Evolutionary conservation across 371 early-diverging fungal genomes (phyloP), one percentile per base, ranked within the genome.

Genomic region (Mortierella sp.): DNA sequence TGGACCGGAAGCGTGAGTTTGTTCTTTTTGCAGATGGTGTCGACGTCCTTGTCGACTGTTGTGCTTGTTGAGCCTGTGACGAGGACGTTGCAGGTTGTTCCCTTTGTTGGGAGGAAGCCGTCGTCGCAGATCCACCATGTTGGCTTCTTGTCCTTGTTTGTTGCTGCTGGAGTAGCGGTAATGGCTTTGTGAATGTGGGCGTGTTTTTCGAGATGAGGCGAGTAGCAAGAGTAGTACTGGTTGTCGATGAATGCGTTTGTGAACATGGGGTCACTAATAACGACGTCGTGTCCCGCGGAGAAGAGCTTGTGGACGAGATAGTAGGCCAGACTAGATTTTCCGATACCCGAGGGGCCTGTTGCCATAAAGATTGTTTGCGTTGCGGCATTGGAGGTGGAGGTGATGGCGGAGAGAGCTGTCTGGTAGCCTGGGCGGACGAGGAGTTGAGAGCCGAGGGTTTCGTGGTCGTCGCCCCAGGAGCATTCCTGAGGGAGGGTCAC

Each of bases 91-190:
- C 85, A 85, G 3, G 28, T 46, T 8, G 85, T 73, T 13, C 78
- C 79, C 50, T 75, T 75, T 50, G 74, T 73, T 2, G 85, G 85
- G 34, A 85, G 34, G 69, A 69, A 80, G 0, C 85, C 85, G n/a
- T 85, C 85, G 31, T 85, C 85, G 34, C 85, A 85, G 54, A 85
- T 78, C 85, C 85, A 85, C 85, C 85, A 85, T 19, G 73, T 69
- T 26, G 75, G 44, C 31, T 75, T 76, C 40, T 50, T 53, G 14
- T 70, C 21, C 4, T 31, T 26, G 10, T 26, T 16, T 21, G 76
- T 13, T 26, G 73, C 28, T 5, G 53, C 28, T 51, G 73, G 14
- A 5, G 73, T 46, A 8, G 64, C 8, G 40, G 73, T 48, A 26
- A 84, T 70, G 26, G 72, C 78, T 21, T 71, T 10, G 46, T 46